These are phyloP conservation scores for Talaromyces verruculosus DNA, from an alignment of 2,329 filamentous ascomycete genomes.

Conservation along the genomic window DNA sequence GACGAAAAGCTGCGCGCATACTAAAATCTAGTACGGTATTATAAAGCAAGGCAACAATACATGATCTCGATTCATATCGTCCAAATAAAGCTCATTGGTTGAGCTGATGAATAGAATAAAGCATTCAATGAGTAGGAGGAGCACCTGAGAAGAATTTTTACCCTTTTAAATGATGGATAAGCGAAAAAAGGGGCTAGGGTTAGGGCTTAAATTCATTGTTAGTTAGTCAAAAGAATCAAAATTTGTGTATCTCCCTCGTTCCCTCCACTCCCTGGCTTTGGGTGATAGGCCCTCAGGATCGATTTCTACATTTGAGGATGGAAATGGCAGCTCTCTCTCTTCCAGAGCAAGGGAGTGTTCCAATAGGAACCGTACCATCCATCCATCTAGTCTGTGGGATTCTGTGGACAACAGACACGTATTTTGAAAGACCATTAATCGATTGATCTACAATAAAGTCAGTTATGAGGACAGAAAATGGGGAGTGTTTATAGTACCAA, in stretches of 20 bases:
- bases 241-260: not conserved
- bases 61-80: no score
- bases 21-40: no score
- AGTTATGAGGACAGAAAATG: not conserved
- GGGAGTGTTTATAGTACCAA: not conserved
- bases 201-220: not conserved
- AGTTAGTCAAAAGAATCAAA: not conserved
- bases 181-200: no score
- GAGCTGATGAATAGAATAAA: no score
- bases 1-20: no score
- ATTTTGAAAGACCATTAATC: constrained; percentile 7
- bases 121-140: no score
- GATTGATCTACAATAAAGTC: not conserved
- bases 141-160: no score
- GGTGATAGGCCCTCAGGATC: not conserved
- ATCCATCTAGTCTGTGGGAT: constrained; percentile 7
- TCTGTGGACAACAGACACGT: not conserved
- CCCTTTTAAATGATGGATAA: no score
- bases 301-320: not conserved
- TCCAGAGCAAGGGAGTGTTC: not conserved
- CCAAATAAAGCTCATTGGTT: no score
- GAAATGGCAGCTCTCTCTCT: not conserved
- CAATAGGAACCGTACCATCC: constrained; percentile 9
- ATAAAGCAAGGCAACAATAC: no score
- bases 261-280: not conserved